A percentile compares a stretch with the other conserved stretches of the same genome.
These are phyloP conservation scores for Eucalyptus polybractea DNA, from an alignment of 345 rosid genomes.

Conservation along the genomic window DNA sequence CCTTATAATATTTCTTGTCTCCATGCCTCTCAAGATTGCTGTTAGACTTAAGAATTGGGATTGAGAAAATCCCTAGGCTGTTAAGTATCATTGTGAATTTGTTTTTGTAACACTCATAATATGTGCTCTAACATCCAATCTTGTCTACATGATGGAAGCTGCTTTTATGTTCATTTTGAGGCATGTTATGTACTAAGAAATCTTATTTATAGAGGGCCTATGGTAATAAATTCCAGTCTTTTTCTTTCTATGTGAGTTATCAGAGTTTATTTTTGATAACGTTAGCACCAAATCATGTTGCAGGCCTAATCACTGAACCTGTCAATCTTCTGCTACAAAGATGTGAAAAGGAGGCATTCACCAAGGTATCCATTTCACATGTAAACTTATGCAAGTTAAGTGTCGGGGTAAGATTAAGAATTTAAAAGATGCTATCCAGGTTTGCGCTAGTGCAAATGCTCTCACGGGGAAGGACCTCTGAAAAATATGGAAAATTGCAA, in stretches of 20 bases:
- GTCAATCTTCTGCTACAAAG: slow-evolving; percentile 53
- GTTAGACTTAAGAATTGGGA: neutral
- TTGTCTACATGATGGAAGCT: neutral
- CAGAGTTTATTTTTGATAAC: neutral
- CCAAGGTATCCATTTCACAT: slow-evolving; percentile 31
- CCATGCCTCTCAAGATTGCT: neutral
- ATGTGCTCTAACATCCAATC: neutral
- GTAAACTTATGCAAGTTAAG: neutral
- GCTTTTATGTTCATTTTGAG: neutral
- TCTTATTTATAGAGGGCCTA: neutral
- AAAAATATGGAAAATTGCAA: neutral
- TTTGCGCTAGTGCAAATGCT: neutral
- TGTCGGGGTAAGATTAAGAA: neutral
- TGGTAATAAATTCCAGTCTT: neutral
- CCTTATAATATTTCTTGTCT: neutral
- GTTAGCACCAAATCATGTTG: neutral
- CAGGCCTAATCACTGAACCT: slow-evolving; percentile 65
- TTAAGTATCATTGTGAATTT: neutral
- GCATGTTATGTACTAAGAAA: neutral
- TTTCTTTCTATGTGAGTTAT: neutral
- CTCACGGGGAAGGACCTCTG: neutral
- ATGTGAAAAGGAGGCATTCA: slow-evolving; percentile 63
- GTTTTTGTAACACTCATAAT: neutral
- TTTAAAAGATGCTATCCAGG: neutral
- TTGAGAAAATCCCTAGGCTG: neutral